A percentile compares a stretch with the other conserved stretches of the same genome.
Conservation (phyloP, 1,284 basidiomycete species). For the Agroathelia rolfsii region DNA sequence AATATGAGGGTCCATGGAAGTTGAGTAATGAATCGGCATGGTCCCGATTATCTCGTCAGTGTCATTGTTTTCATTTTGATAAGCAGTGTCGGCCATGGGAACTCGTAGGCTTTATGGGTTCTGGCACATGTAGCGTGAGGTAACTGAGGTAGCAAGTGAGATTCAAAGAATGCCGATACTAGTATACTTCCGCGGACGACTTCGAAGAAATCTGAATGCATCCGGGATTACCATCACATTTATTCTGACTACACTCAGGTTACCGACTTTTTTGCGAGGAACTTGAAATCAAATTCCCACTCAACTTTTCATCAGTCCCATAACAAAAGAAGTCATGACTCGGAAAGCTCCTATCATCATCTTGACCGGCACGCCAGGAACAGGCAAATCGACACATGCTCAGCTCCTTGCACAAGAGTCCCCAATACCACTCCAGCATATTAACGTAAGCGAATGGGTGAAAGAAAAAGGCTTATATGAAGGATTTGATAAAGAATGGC, state of each 20-base stretch:
- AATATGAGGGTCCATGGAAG: constrained; percentile 46
- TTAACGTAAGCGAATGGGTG: constrained; percentile 87
- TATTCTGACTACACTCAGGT: no score
- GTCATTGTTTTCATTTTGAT: constrained; percentile 21
- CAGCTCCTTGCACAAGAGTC: constrained; percentile 65
- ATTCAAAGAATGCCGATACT: background rate
- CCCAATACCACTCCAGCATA: constrained; percentile 60
- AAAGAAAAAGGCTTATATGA: constrained; percentile 80
- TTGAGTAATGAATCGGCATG: constrained; percentile 63
- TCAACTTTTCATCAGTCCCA: no score
- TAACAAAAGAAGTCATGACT: constrained; percentile 5
- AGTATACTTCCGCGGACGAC: background rate
- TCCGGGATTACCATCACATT: no score
- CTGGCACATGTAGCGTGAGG: background rate
- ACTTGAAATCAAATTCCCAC: no score
- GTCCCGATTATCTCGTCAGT: constrained; percentile 54
- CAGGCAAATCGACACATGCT: constrained; percentile 87
- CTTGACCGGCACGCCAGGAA: constrained; percentile 86
- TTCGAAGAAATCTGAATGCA: no score
- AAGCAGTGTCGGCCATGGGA: background rate
- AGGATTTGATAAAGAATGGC: constrained; percentile 90
- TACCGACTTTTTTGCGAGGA: no score
- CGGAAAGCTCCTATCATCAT: constrained; percentile 70
- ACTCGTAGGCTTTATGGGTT: background rate
- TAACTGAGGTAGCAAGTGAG: constrained; percentile 1